These are phyloP conservation scores for Calonectria multiphialidica DNA, from an alignment of 2,329 filamentous ascomycete genomes.

Conservation along the genomic window DNA sequence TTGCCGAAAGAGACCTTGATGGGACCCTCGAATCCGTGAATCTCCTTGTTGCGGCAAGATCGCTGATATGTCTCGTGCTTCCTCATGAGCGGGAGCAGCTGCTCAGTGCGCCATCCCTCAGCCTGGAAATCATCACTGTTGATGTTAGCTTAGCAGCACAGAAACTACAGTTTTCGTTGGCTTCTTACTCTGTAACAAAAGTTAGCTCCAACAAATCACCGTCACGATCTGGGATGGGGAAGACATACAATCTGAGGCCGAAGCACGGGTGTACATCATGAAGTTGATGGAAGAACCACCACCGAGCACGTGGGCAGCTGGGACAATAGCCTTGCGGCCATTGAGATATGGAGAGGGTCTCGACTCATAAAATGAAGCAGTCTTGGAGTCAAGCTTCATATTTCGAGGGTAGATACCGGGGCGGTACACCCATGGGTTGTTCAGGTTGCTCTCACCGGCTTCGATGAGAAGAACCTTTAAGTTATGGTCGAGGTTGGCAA, in stretches of 20 bases:
- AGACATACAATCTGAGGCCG: slow-evolving; percentile 38
- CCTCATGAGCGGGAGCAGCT: slow-evolving; percentile 81
- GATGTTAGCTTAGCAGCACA: slow-evolving; percentile 43
- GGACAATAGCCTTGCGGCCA: slow-evolving; percentile 80
- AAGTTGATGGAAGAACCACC: slow-evolving; percentile 84
- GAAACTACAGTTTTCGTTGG: slow-evolving; percentile 49
- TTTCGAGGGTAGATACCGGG: slow-evolving; percentile 83
- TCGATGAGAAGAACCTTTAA: slow-evolving; percentile 77
- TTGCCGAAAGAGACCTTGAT: slow-evolving; percentile 88
- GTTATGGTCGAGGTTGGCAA: slow-evolving; percentile 84
- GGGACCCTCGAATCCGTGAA: slow-evolving; percentile 83
- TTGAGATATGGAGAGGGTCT: slow-evolving; percentile 79
- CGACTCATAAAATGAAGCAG: slow-evolving; percentile 85
- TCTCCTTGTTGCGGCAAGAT: slow-evolving; percentile 71
- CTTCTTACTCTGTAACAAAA: neutral
- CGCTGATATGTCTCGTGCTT: slow-evolving; percentile 86
- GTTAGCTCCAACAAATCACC: neutral
- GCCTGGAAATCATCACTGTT: slow-evolving; percentile 79
- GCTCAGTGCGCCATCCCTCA: slow-evolving; percentile 83
- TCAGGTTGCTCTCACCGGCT: slow-evolving; percentile 78
- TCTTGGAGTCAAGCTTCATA: slow-evolving; percentile 80
- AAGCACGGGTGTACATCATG: slow-evolving; percentile 64
- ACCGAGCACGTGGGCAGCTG: slow-evolving; percentile 78
- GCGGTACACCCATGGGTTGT: slow-evolving; percentile 83
- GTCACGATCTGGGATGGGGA: neutral